Percentiles rank a stretch among this genome's conserved stretches.
These are phyloP conservation scores for Blastomyces percursus DNA, from an alignment of 2,329 filamentous ascomycete genomes.

Conservation along the genomic window DNA sequence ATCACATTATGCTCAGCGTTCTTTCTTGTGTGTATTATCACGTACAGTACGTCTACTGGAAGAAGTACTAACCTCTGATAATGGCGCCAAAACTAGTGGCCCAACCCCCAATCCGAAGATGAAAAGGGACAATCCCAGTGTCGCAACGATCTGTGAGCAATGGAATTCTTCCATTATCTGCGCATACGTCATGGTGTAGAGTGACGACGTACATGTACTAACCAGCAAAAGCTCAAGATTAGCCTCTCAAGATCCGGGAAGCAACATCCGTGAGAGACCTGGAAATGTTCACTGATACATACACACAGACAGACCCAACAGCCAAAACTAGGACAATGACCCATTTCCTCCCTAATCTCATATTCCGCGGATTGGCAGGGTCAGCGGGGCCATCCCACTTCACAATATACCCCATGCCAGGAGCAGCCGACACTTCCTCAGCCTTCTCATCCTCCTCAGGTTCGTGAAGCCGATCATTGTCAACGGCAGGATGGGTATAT, in stretches of 20 bases:
- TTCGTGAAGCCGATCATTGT: conserved; percentile 19
- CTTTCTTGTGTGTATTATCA: neutral
- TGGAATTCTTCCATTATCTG: conserved; percentile 68
- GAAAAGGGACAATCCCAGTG: conserved; percentile 70
- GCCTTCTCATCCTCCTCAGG: conserved; percentile 17
- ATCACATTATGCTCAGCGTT: conserved; percentile 6
- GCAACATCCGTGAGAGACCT: neutral
- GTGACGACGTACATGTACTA: conserved; percentile 74
- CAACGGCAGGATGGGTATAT: conserved; percentile 14
- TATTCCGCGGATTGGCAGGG: conserved; percentile 61
- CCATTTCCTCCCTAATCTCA: conserved; percentile 62
- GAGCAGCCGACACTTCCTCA: conserved; percentile 15
- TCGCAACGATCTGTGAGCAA: conserved; percentile 59
- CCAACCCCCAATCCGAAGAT: conserved; percentile 65
- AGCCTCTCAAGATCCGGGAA: neutral
- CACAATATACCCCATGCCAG: conserved; percentile 52
- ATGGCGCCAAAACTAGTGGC: conserved; percentile 51
- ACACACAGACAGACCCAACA: conserved; percentile 69
- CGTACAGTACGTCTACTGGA: neutral
- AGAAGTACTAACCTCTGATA: conserved; percentile 43
- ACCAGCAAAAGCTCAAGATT: neutral
- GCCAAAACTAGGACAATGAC: conserved; percentile 64
- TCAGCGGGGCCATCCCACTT: conserved; percentile 65
- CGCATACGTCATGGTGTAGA: conserved; percentile 73
- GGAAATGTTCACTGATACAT: conserved; percentile 36